Base-by-base conservation (phyloP, 345 rosid genomes). In the Schrenkiella parvula region DNA sequence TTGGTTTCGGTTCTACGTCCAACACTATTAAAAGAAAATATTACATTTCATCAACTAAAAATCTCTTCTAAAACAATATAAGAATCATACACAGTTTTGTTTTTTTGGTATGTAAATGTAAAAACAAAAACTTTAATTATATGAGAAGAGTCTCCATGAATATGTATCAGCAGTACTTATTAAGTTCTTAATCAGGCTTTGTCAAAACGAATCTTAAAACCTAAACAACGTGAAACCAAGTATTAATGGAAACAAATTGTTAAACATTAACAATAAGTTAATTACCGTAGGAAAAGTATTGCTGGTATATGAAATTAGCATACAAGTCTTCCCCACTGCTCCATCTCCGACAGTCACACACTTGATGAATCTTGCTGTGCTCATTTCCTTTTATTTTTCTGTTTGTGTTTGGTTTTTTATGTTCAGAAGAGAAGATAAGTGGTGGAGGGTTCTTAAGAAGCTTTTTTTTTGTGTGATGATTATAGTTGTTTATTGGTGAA, bases 311-410 rank as follows among this genome's bases (percentile, higher is more conserved):
- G 91, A 89, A 75, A 89, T 89, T 43, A 89, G 87, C 95, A 89
- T 85, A 77, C 95, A 89, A 52, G 95, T 89, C 66, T 89, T 89
- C 55, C 95, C 95, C 29, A 89, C 95, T 0, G 92, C 92, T 48
- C 96, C 96, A 78, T 89, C 96, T 15, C 96, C 96, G 1, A 89
- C 86, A 2, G 96, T 89, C 14, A 89, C 96, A 61, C 92, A 89
- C 84, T 89, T 89, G 78, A 89, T 85, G 71, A 85, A 89, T 66
- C 92, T 87, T 47, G 95, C 75, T 13, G 89, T 85, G 54, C 82
- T 89, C 95, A 89, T 89, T 53, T 71, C 17, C 26, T 43, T 42
- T 41, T 6, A 0, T 7, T 19, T 71, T 31, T 25, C 6, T 58
- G 25, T 38, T 57, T 60, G 3, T 59, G 68, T 54, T 52, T 76